phyloP scores from a whole-genome alignment of 2,329 filamentous ascomycete genomes.

The Hirsutella minnesotensis region DNA sequence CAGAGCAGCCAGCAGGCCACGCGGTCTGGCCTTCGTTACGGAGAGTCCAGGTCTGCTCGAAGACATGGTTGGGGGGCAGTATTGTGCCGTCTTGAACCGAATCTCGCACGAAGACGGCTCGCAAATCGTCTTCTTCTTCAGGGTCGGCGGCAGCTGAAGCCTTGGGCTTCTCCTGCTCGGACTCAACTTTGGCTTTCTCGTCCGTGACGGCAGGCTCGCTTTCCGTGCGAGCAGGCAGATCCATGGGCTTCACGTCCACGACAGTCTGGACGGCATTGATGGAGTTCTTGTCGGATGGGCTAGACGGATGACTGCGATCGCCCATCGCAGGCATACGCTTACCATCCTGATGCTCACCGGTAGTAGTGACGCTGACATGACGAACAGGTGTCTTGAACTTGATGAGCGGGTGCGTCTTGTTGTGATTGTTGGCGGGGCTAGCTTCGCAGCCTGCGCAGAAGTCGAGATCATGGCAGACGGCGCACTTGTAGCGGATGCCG shows the following conservation, averaged over 20 bases:
- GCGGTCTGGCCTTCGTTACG: conserved; percentile 66
- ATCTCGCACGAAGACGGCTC: conserved; percentile 63
- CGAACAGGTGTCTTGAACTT: conserved; percentile 93
- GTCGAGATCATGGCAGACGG: conserved; percentile 87
- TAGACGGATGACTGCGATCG: conserved; percentile 34
- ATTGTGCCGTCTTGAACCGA: conserved; percentile 66
- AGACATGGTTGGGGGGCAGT: conserved; percentile 57
- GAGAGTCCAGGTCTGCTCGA: conserved; percentile 86
- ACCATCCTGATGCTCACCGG: conserved; percentile 63
- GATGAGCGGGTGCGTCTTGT: conserved; percentile 91
- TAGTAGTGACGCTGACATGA: conserved; percentile 75
- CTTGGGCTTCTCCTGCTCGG: conserved; percentile 12
- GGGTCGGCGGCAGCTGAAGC: conserved; percentile 7
- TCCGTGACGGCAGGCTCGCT: conserved; percentile 8
- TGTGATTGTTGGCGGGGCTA: conserved; percentile 71
- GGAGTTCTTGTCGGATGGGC: conserved; percentile 33
- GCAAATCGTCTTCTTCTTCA: conserved; percentile 19
- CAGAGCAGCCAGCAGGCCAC: conserved; percentile 84
- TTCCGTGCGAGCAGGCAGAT: conserved; percentile 16
- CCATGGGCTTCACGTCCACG: conserved; percentile 56
- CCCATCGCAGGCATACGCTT: conserved; percentile 58
- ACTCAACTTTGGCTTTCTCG: conserved; percentile 13
- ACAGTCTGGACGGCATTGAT: conserved; percentile 55
- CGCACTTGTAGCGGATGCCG: conserved; percentile 91
- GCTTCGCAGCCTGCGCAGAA: conserved; percentile 94